Conservation (phyloP, 345 rosid species). For the Odontarrhena argentea region DNA sequence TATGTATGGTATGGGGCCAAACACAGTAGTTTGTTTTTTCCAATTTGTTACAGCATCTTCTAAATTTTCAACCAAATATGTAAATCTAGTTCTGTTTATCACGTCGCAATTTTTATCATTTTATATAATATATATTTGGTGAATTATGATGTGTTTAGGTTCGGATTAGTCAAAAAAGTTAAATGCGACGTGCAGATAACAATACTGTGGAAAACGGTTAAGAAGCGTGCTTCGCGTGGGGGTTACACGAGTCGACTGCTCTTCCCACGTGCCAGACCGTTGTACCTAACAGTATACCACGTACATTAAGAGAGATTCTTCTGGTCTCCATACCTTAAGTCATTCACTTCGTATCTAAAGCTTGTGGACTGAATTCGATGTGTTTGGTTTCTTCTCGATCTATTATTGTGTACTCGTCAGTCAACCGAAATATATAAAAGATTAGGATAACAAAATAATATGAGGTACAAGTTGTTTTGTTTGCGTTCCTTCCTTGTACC, state of each 20-base stretch:
- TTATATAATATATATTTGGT: no score
- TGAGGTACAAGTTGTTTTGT: background rate
- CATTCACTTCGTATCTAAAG: background rate
- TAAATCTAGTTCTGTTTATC: no score
- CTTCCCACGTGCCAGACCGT: slow-evolving; percentile 23
- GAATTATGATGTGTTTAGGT: no score
- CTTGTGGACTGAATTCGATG: slow-evolving; percentile 15
- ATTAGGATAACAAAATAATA: background rate
- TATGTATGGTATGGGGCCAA: no score
- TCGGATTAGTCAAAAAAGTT: no score
- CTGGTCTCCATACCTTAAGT: background rate
- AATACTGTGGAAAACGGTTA: background rate
- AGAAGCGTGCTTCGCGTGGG: slow-evolving; percentile 31
- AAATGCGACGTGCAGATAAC: background rate
- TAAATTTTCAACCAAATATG: no score
- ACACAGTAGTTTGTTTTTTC: no score
- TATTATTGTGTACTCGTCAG: slow-evolving; percentile 11
- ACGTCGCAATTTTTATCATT: no score
- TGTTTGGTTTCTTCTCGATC: slow-evolving; percentile 9
- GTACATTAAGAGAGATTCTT: background rate
- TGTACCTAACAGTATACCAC: slow-evolving; percentile 24
- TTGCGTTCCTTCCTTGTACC: background rate
- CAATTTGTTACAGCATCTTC: no score
- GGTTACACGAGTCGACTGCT: slow-evolving; percentile 25
- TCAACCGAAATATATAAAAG: background rate